Conservation (phyloP, 2,329 filamentous ascomycete species). For the Xylariaceae sp. region DNA sequence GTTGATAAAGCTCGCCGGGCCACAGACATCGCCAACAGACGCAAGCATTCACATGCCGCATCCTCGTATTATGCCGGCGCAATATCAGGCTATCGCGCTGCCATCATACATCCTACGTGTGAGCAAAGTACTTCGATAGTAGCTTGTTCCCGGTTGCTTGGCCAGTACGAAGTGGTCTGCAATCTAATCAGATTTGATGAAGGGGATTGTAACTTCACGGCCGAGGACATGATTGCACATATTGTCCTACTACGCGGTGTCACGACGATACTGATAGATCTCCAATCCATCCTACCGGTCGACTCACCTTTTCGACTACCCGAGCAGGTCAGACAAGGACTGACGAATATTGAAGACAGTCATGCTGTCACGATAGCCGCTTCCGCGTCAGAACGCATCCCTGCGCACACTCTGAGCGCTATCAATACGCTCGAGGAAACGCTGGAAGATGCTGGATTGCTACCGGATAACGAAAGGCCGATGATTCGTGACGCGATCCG, state of each 20-base stretch:
- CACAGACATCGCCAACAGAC: conserved; percentile 1
- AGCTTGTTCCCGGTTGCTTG: conserved; percentile 11
- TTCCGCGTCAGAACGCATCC: background rate
- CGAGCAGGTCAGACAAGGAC: background rate
- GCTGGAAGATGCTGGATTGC: conserved; percentile 1
- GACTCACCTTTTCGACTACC: conserved; percentile 10
- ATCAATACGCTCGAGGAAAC: conserved; percentile 6
- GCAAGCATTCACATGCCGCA: conserved; percentile 8
- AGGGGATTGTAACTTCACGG: conserved; percentile 4
- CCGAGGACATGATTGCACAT: conserved; percentile 9
- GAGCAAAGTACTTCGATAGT: conserved; percentile 9
- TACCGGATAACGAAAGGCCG: background rate
- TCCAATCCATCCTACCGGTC: conserved; percentile 5
- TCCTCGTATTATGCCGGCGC: conserved; percentile 9
- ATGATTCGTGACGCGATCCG: conserved; percentile 7
- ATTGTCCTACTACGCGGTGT: conserved; percentile 11
- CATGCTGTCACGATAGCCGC: background rate
- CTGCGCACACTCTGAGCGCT: conserved; percentile 1
- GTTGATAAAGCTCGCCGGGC: conserved; percentile 7
- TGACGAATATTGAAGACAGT: conserved; percentile 3
- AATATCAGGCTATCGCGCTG: conserved; percentile 11
- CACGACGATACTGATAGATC: conserved; percentile 7
- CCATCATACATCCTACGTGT: conserved; percentile 3
- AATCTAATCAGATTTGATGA: conserved; percentile 7
- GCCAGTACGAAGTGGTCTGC: conserved; percentile 6